Base-by-base conservation (phyloP, 768 basidiomycete genomes). In the Boletellus emodensis region DNA sequence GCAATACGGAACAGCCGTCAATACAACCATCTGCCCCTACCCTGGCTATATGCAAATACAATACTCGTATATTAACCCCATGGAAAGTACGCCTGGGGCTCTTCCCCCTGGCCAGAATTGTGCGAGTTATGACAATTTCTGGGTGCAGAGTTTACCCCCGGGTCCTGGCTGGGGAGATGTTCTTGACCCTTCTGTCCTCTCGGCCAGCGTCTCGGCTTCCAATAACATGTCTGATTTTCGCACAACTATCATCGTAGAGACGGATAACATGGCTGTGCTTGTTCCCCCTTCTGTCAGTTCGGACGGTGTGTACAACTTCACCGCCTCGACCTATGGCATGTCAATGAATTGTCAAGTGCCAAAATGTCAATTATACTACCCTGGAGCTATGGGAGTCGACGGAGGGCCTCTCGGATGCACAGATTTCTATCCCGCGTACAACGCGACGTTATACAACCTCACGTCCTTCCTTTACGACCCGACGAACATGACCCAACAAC, bases 401-500 rank as follows among this genome's bases (percentile, higher is more conserved):
- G 46, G 46, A 33, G 46, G 46, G 28, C 37, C 37, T 11, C 32
- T 47, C 10, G 46, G 46, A 39, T 40, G 38, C 15, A 47, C 46
- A 9, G 24, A 40, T 17, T 47, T 47, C 46, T 20, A 32, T 8
- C 46, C 46, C n/a, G 46, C 9, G 18, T 47, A 47, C 46, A 47
- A 47, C 5, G 39, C 47, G 15, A 40, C 47, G 22, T 35, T 48
- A 39, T 48, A 41, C 33, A 34, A 48, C 20, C 39, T 48, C 10
- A 35, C 39, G 10, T 48, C 47, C 39, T 48, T 48, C 39, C 40
- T 48, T 11, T 48, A 48, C 39, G 40, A 48, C 39, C 47, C 47
- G 20, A 24, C 32, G 14, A 48, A 18, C 17, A 41, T 48, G 47
- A 20, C n/a, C 2, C 47, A 48, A 15, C 20, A 48, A 4, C 12